Conservation (phyloP, 78 protist genomes). For the Pigoraptor vietnamica region DNA sequence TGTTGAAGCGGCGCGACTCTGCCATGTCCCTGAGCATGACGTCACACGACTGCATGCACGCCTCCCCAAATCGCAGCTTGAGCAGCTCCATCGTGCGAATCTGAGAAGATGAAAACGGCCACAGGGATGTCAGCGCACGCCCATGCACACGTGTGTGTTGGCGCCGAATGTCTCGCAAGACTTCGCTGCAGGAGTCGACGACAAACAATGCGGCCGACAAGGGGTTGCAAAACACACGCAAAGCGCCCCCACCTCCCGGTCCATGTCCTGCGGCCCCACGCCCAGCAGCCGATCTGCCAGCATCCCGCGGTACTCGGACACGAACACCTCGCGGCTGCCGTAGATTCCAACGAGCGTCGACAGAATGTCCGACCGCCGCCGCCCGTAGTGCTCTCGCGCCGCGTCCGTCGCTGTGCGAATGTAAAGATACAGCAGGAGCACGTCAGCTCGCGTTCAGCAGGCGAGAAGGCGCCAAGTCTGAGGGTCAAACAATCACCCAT, state of each 20-base stretch:
- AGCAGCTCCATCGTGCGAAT: slow-evolving; percentile 60
- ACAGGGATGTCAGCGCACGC: too few relatives aligned
- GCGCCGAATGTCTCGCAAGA: too few relatives aligned
- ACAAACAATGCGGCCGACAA: too few relatives aligned
- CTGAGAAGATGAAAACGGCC: slow-evolving; percentile 9
- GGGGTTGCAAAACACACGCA: neutral
- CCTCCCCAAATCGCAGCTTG: slow-evolving; percentile 83
- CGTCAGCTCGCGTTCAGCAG: neutral
- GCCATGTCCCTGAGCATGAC: slow-evolving; percentile 74
- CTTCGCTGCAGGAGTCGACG: too few relatives aligned
- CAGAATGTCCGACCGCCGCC: slow-evolving; percentile 34
- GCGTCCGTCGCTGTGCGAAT: too few relatives aligned
- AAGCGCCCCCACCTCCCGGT: slow-evolving; percentile 14
- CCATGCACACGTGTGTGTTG: too few relatives aligned
- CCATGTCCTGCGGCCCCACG: slow-evolving; percentile 16
- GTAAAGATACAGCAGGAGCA: too few relatives aligned
- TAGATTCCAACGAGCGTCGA: slow-evolving; percentile 50
- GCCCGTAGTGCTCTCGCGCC: too few relatives aligned
- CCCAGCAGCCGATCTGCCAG: slow-evolving; percentile 61
- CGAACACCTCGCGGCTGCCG: slow-evolving; percentile 53
- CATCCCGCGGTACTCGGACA: slow-evolving; percentile 56
- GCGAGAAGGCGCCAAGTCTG: neutral
- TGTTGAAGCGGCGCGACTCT: slow-evolving; percentile 63
- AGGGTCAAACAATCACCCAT: too few relatives aligned
- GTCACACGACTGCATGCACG: slow-evolving; percentile 51